A percentile compares a stretch with the other conserved stretches of the same genome.
Conservation (phyloP, 2,329 filamentous ascomycete genomes). For the Elsinoe fawcettii region DNA sequence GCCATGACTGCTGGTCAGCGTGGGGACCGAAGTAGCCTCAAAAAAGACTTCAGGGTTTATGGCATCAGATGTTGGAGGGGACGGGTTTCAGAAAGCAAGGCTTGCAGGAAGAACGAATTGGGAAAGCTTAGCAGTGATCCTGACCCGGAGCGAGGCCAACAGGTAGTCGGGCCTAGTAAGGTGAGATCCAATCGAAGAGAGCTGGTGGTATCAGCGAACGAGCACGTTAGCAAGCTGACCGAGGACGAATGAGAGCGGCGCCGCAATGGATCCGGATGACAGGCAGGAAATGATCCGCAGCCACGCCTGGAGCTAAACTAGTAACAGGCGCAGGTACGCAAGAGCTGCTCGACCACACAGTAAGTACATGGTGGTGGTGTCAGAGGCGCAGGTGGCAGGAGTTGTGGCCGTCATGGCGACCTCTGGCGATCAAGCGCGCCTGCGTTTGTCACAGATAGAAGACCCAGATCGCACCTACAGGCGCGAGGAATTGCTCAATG, state of each 20-base stretch:
- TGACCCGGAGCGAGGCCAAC: constrained; percentile 7
- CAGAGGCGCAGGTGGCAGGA: constrained; percentile 1
- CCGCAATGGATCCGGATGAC: constrained; percentile 2
- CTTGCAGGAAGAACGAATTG: constrained; percentile 1
- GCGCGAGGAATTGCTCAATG: not conserved
- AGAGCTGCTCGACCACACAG: too few species aligned
- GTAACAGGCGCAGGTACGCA: constrained; percentile 8
- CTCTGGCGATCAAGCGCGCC: constrained; percentile 7
- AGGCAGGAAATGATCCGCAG: constrained; percentile 13
- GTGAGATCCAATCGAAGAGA: constrained; percentile 7
- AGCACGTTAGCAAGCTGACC: constrained; percentile 7
- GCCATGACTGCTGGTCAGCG: constrained; percentile 6
- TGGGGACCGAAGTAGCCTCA: constrained; percentile 10
- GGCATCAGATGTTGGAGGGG: constrained; percentile 3
- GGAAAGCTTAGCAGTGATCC: constrained; percentile 7
- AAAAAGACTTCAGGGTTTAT: not conserved
- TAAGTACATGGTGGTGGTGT: not conserved
- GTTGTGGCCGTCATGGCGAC: constrained; percentile 3
- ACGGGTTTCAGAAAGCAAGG: constrained; percentile 3
- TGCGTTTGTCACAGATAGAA: constrained; percentile 7
- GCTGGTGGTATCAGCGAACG: constrained; percentile 1
- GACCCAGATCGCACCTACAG: constrained; percentile 8
- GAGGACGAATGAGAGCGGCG: not conserved
- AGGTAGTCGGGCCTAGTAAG: constrained; percentile 1
- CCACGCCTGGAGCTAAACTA: constrained; percentile 9